Evolutionary conservation across 208 protist species (phyloP), one percentile per base, ranked within the genome.

Genomic region (Herpetomonas samuelpessoai): DNA sequence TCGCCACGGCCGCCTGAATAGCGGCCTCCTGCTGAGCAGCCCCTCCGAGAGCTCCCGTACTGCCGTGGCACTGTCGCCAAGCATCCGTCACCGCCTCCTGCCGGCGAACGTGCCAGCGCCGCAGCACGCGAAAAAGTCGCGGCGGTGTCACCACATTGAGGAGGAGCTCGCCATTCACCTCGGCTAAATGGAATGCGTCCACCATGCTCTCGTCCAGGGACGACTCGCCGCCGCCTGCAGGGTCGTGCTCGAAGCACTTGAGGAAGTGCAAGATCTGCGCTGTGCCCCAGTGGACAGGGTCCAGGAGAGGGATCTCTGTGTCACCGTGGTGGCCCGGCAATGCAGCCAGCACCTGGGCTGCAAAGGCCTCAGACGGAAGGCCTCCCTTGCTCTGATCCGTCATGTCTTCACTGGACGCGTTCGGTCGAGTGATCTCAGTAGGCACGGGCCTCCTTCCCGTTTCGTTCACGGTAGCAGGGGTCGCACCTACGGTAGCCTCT

Each of bases 41-140:
- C 29, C 19, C 19, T 22, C 29, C 21, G 3, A 48, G 30, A 2
- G 35, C 7, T 14, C 7, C 47, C 21, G 22, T 22, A 2, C 35
- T 48, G 54, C 68, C 48, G 18, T 47, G 51, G 21, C 69, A 29
- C 28, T 48, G 57, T 48, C 22, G 65, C 74, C 76, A 76, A 22
- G 72, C 64, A 9, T 30, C 49, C 12, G 62, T 35, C 22, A 71
- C 52, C 4, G 79, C 71, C 29, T 83, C 79, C 16, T 84, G 69
- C 1, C 89, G 85, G 0, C 73, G 68, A 18, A 81, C 60, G 61
- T 95, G 81, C 86, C 89, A 95, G 24, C 81, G 80, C 0, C 89
- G 78, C 81, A 95, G 76, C 38, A 86, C 52, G 3, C 84, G 72
- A 62, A 95, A 95, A 39, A 95, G 56, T 1, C 70, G 63, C 9